Evolutionary conservation across 2,329 filamentous ascomycete species (phyloP), one percentile per base, ranked within the genome.

Genomic region (Colletotrichum incanum): DNA sequence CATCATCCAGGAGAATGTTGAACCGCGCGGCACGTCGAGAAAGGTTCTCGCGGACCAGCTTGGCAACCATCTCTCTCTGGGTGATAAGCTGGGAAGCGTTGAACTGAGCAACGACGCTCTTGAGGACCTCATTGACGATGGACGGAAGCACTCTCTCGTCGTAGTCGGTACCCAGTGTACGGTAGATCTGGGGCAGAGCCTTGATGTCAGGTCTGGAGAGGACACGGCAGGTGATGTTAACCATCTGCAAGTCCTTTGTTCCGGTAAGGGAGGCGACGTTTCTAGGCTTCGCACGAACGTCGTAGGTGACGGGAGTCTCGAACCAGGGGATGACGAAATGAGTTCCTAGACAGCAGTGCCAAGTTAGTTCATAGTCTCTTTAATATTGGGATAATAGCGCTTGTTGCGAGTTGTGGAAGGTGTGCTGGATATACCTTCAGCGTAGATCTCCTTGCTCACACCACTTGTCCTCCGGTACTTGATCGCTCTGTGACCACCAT

Each of bases 191-290:
- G 23, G 96, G 96, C 52, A 99, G 91, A 41, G 95, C 93, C 76
- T 94, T 91, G 79, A 99, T 87, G 71, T 95, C 91, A 68, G 96
- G 96, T 78, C 95, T 89, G 71, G 96, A 98, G 65, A 99, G 93
- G 71, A 99, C 96, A 94, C 96, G 96, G 85, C 96, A 99, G 80
- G 96, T 99, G 82, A 99, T 98, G 90, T 99, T 99, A 81, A 98
- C 96, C 96, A 99, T 99, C 88, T 99, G 96, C 84, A 99, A 87
- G 85, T 99, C 96, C 89, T 99, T 99, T 80, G 96, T 99, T 78
- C 96, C 96, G 72, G 96, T 99, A 76, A 99, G 90, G 76, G 96
- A 98, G 76, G 96, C 93, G 78, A 99, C 95, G 80, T 97, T 98
- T 82, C 96, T 92, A 79, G 96, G 96, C 88, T 96, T 98, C 73